Base-by-base conservation (phyloP, 2,329 filamentous ascomycete genomes). In the Calonectria multiphialidica region DNA sequence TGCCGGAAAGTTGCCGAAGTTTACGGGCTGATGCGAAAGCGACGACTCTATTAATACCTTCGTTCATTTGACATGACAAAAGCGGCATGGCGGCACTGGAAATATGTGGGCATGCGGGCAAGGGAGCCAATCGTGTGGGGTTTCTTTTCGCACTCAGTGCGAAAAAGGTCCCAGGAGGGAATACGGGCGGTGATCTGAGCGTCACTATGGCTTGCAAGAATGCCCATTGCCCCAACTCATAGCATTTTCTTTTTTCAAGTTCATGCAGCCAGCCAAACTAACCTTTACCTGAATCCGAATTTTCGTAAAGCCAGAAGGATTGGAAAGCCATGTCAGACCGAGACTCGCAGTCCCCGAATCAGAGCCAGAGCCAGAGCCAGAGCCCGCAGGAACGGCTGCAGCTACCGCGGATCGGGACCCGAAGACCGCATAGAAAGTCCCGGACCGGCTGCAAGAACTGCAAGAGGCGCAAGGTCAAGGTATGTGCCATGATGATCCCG, bases 401-500 rank as follows among this genome's bases (percentile, higher is more conserved):
- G 13, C 53, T 37, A 9, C 53, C 45, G 21, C 12, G 25, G 21
- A 10, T 53, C 18, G 64, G 40, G 15, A 68, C 49, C n/a, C 53
- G 50, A 18, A n/a, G 53, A 28, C 65, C 33, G 9, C 66, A 40
- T 21, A 62, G 25, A 28, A 68, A 68, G 55, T 68, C 66, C 13
- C 44, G 66, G 16, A 40, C 35, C 8, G 55, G 55, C 9, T 68
- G 55, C 21, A 2, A 53, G 5, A 62, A 68, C 12, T 53, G 55
- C 35, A 68, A 68, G 45, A 53, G 66, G 28, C 66, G 66, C 16
- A 68, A 68, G 21, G 66, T 62, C 33, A 68, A 68, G 55, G 66
- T 68, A 40, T 33, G 66, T 15, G 7, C 13, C 42, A 40, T 2
- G 28, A n/a, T 5, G 5, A n/a, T 13, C 7, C 21, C 1, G n/a